These are phyloP conservation scores for Russula sp. DNA, from an alignment of 768 basidiomycete genomes.

Conservation along the genomic window DNA sequence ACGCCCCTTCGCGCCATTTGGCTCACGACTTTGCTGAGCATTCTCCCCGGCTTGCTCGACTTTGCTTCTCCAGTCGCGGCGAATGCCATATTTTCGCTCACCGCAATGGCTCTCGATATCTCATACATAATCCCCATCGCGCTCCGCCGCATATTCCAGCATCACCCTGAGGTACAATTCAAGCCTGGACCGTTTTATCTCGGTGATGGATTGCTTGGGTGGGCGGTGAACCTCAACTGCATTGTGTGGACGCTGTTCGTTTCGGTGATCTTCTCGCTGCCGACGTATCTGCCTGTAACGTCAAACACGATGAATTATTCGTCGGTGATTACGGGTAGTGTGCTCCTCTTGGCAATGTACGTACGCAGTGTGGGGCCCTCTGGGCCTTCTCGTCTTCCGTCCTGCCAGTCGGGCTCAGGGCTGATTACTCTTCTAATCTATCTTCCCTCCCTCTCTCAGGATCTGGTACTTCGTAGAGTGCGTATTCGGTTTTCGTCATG, in stretches of 20 bases:
- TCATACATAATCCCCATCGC: constrained; percentile 84
- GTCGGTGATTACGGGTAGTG: constrained; percentile 47
- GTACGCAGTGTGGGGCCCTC: constrained; percentile 3
- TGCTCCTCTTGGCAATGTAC: constrained; percentile 38
- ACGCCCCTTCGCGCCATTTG: constrained; percentile 80
- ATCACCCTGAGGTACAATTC: constrained; percentile 81
- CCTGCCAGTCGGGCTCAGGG: neutral
- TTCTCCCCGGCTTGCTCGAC: constrained; percentile 70
- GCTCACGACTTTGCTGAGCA: constrained; percentile 61
- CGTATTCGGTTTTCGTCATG: neutral
- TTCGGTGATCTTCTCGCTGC: constrained; percentile 68
- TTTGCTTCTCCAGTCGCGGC: constrained; percentile 75
- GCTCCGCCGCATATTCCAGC: constrained; percentile 60
- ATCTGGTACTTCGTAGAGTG: constrained; percentile 34
- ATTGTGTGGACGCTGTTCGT: constrained; percentile 69
- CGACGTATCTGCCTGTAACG: constrained; percentile 68
- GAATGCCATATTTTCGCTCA: constrained; percentile 79
- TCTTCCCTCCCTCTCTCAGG: constrained; percentile 1
- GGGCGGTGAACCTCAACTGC: constrained; percentile 59
- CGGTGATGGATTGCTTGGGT: constrained; percentile 64
- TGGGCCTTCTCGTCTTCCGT: neutral
- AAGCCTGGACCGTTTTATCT: constrained; percentile 86
- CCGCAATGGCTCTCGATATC: constrained; percentile 71
- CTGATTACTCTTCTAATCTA: neutral
- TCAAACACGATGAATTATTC: constrained; percentile 76